Evolutionary conservation across 83 land plant species (phyloP), one percentile per base, ranked within the genome.

Genomic region (Larix sibirica): DNA sequence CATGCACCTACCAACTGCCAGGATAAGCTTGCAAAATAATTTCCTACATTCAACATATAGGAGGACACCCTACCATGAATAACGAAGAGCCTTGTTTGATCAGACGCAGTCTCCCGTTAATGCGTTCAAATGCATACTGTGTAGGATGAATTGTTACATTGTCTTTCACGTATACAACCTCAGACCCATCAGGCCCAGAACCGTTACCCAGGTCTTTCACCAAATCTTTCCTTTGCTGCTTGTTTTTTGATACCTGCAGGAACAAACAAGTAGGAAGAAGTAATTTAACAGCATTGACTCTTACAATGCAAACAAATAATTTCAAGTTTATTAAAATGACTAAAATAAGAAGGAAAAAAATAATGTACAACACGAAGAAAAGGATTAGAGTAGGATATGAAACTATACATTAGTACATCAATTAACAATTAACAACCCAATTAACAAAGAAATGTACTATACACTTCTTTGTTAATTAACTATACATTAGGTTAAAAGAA

Each of bases 71-170:
- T 86, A 97, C 99, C 97, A 97, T 81, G 71, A 91, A 97, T 9
- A 95, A 82, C 10, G 93, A 93, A 68, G 89, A 62, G n/a, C 91
- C 92, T 82, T 92, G 95, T 89, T 94, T 95, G 42, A 93, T 88
- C 31, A 97, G 85, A 65, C 93, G 91, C 84, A 97, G 83, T 26
- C 98, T 83, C 8, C 99, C 99, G 82, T 93, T 94, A 70, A 97
- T 97, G 73, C 99, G 86, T 81, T 94, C 96, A 24, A 89, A 85
- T 4, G 95, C 94, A 76, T 86, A 92, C 87, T 95, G 97, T 66
- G 95, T 92, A 1, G 99, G 99, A 77, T 97, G 98, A 81, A 97
- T 91, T 9, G 97, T 80, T 24, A 97, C 97, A 87, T 97, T 95
- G 40, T 97, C 99, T 82, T 92, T 97, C 56, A 75, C 62, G 83